Percentiles rank a stretch among this genome's conserved stretches.
These are phyloP conservation scores for Cercospora zeina DNA, from an alignment of 2,329 filamentous ascomycete species.

Conservation along the genomic window DNA sequence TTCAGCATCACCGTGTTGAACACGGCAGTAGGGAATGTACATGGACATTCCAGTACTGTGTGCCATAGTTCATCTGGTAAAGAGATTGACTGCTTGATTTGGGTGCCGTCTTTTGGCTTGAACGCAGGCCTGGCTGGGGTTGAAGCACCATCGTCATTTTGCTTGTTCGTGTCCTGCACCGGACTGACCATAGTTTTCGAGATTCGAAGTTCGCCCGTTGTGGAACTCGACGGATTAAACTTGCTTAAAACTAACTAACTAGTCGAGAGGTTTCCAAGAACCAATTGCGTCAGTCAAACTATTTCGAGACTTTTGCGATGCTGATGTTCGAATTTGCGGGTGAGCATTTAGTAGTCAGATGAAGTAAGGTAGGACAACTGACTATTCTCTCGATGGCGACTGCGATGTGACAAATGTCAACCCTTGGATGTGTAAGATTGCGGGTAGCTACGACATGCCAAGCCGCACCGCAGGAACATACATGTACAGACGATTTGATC, in stretches of 20 bases:
- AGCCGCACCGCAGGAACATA: background rate
- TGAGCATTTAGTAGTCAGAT: background rate
- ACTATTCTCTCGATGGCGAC: background rate
- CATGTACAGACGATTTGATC: background rate
- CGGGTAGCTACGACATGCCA: background rate
- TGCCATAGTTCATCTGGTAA: constrained; percentile 36
- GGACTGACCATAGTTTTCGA: background rate
- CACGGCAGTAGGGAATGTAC: constrained; percentile 62
- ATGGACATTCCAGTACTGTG: constrained; percentile 42
- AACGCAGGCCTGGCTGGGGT: constrained; percentile 28
- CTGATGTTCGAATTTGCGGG: background rate
- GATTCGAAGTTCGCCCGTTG: background rate
- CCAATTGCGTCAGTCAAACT: background rate
- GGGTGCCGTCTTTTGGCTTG: constrained; percentile 40
- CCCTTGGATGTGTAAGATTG: background rate
- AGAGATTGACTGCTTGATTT: constrained; percentile 22
- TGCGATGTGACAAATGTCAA: background rate
- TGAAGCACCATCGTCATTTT: background rate
- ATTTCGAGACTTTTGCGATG: background rate
- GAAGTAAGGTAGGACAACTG: no score
- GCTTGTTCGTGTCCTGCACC: background rate
- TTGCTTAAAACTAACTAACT: background rate
- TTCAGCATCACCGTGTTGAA: constrained; percentile 72
- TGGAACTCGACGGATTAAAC: background rate
- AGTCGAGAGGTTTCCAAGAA: background rate